Percentiles rank a stretch among this genome's conserved stretches.
Conservation (phyloP, 2,329 filamentous ascomycete species). For the Aspergillus vadensis region DNA sequence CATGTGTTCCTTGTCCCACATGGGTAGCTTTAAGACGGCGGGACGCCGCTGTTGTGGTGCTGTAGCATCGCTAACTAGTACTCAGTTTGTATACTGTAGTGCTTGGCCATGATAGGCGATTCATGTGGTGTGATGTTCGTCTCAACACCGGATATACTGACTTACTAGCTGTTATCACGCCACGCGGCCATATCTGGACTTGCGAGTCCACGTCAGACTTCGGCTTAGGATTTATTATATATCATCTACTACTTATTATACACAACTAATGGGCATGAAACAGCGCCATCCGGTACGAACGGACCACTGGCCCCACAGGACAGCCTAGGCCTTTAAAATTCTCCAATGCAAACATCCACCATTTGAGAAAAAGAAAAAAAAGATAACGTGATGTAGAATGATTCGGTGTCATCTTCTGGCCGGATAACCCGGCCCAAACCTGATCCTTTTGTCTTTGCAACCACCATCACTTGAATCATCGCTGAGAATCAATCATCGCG, state of each 20-base stretch:
- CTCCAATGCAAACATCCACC: not conserved
- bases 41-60: not conserved
- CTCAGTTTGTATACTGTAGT: not conserved
- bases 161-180: not conserved
- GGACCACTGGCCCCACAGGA: not conserved
- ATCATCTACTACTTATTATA: slow-evolving; percentile 6
- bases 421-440: not conserved
- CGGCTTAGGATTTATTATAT: not conserved
- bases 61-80: not conserved
- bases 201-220: not conserved
- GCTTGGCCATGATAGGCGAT: not conserved
- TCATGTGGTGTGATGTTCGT: not conserved
- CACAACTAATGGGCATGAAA: not conserved
- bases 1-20: not conserved
- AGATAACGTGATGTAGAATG: not conserved
- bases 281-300: not conserved
- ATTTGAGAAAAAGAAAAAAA: not conserved
- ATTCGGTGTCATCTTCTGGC: not conserved
- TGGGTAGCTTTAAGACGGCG: not conserved
- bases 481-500: slow-evolving; percentile 24
- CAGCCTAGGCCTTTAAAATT: not conserved
- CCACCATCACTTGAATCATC: slow-evolving; percentile 17
- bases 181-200: not conserved
- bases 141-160: not conserved
- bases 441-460: slow-evolving; percentile 2